phyloP scores from a whole-genome alignment of 345 rosid genomes.

The Arabidopsis thaliana region TAIR10.1 NC_003075.7:16838001-16838500 shows the following conservation, averaged over 20 bases:
- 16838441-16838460: constrained; percentile 90
- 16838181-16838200: constrained; percentile 57
- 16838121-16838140: constrained; percentile 72
- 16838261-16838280: constrained; percentile 91
- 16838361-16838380: constrained; percentile 89
- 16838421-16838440: constrained; percentile 88
- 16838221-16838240: constrained; percentile 75
- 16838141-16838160: constrained; percentile 73
- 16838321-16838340: not conserved
- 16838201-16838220: constrained; percentile 77
- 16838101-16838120: constrained; percentile 80
- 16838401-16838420: constrained; percentile 87
- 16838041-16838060: constrained; percentile 76
- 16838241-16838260: constrained; percentile 78
- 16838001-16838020: constrained; percentile 80
- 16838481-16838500: constrained; percentile 58
- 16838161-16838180: constrained; percentile 69
- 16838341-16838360: constrained; percentile 45
- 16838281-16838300: constrained; percentile 49
- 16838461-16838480: constrained; percentile 81
- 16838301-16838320: constrained; percentile 8
- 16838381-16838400: constrained; percentile 90
- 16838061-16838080: constrained; percentile 82
- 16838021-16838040: constrained; percentile 77
- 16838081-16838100: constrained; percentile 98